These are phyloP conservation scores for Mycena chlorophos DNA, from an alignment of 768 basidiomycete species.

Conservation along the genomic window DNA sequence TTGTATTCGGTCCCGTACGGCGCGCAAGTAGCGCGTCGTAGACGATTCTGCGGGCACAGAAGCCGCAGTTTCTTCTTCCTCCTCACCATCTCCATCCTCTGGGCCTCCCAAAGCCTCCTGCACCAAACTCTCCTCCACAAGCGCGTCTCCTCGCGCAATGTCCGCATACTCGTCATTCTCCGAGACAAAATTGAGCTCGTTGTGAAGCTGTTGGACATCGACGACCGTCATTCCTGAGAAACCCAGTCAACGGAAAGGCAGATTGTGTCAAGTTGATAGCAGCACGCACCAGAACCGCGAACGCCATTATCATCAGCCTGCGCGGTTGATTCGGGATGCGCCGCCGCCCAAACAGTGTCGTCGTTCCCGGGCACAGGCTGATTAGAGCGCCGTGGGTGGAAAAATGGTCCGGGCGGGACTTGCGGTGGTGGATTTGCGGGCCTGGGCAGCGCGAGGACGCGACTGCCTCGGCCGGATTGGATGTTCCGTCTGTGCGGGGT, in stretches of 20 bases:
- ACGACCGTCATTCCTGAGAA: too few relatives aligned
- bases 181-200: neutral
- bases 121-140: constrained; percentile 2
- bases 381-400: neutral
- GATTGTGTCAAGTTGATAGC: neutral
- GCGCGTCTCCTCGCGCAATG: neutral
- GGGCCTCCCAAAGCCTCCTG: neutral
- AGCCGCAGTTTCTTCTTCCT: neutral
- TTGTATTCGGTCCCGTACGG: neutral
- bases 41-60: neutral
- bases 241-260: too few relatives aligned
- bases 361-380: neutral
- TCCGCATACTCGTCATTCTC: constrained; percentile 16
- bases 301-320: neutral
- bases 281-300: neutral
- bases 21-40: neutral
- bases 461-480: neutral
- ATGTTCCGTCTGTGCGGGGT: too few relatives aligned
- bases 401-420: neutral
- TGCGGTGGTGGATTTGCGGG: neutral
- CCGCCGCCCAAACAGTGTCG: neutral
- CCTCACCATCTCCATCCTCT: neutral
- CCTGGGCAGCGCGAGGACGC: neutral
- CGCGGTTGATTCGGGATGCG: neutral
- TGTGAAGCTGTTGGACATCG: neutral